Evolutionary conservation across 164 flowering plant species (phyloP).

Genomic region (Stephania japonica): DNA sequence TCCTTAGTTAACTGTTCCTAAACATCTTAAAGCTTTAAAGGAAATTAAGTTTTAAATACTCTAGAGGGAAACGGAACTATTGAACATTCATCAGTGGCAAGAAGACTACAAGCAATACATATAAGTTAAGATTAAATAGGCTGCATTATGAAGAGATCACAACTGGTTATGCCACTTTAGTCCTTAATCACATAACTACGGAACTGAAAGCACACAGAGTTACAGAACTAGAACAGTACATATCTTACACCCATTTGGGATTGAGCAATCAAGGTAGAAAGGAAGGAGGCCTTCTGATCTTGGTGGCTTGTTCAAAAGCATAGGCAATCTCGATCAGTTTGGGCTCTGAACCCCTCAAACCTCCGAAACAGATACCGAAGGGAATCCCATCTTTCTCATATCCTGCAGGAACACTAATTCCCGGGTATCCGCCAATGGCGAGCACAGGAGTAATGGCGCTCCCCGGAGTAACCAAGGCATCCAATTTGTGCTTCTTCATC

Average conservation of each 20-base stretch:
- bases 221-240: background rate
- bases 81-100: no score
- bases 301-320: slow-evolving; percentile 52
- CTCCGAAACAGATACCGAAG: slow-evolving; percentile 44
- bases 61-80: no score
- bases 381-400: slow-evolving; percentile 37
- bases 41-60: no score
- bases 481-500: slow-evolving; percentile 35
- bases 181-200: background rate
- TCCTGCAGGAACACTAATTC: slow-evolving; percentile 51
- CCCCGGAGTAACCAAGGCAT: slow-evolving; percentile 39
- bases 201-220: background rate
- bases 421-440: slow-evolving; percentile 51
- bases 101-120: no score
- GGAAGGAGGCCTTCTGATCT: slow-evolving; percentile 37
- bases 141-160: background rate
- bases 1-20: no score
- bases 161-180: no score
- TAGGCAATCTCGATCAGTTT: slow-evolving; percentile 45
- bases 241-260: background rate
- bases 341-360: slow-evolving; percentile 41
- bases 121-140: no score
- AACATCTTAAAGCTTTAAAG: no score
- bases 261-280: background rate
- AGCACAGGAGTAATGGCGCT: slow-evolving; percentile 12